A percentile compares a stretch with the other conserved stretches of the same genome.
Conservation (phyloP, 2,329 filamentous ascomycete species). For the Metarhizium guizhouense region DNA sequence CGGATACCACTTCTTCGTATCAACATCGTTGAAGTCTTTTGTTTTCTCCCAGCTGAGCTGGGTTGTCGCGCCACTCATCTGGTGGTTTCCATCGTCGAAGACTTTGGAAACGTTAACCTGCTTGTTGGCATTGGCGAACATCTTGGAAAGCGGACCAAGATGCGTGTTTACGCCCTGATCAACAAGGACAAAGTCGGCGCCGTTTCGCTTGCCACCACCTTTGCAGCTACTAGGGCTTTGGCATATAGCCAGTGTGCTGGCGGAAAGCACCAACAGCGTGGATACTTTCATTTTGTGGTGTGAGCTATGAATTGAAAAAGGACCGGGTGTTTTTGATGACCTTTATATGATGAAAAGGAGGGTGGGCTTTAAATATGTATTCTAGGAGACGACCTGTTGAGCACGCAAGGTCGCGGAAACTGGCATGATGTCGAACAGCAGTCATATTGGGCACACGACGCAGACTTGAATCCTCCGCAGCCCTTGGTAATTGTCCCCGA, state of each 20-base stretch:
- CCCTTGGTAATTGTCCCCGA: too few relatives aligned
- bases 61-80: too few relatives aligned
- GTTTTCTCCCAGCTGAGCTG: too few relatives aligned
- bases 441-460: too few relatives aligned
- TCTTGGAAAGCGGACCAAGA: conserved; percentile 12
- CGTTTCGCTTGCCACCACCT: neutral
- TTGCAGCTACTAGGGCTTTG: neutral
- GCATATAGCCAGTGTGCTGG: neutral
- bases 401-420: too few relatives aligned
- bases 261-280: neutral
- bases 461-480: too few relatives aligned
- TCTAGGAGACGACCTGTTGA: too few relatives aligned
- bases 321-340: neutral
- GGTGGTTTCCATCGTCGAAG: conserved; percentile 15
- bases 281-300: neutral
- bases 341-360: neutral
- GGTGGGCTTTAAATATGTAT: neutral
- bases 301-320: neutral
- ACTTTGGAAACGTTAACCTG: conserved; percentile 11
- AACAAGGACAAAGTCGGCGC: conserved; percentile 12
- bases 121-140: conserved; percentile 8
- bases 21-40: too few relatives aligned
- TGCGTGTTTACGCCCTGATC: conserved; percentile 14
- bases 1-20: too few relatives aligned
- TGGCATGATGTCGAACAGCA: too few relatives aligned